A percentile compares a stretch with the other conserved stretches of the same genome.
phyloP scores from a whole-genome alignment of 768 basidiomycete genomes.

The Galerina marginata region DNA sequence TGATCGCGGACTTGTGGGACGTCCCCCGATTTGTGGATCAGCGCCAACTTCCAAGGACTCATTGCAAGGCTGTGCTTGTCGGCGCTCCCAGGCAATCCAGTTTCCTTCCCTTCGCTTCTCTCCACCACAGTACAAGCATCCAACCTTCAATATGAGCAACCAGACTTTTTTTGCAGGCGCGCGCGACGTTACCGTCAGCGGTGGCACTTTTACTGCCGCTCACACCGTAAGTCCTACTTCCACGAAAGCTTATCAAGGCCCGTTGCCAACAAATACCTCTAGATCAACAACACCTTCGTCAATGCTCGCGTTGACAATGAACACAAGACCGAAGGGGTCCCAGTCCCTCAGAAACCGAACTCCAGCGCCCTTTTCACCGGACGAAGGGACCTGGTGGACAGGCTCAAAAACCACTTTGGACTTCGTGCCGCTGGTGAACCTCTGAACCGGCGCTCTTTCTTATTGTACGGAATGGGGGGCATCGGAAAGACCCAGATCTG shows the following conservation, averaged over 20 bases:
- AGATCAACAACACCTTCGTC: not conserved
- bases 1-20: too few species aligned
- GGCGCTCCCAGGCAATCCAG: too few species aligned
- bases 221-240: not conserved
- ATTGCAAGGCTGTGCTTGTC: too few species aligned
- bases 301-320: not conserved
- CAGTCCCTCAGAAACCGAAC: not conserved
- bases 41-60: too few species aligned
- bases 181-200: not conserved
- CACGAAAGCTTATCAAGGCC: not conserved
- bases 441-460: conserved; percentile 5
- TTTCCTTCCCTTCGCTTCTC: not conserved
- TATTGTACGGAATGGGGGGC: conserved; percentile 26
- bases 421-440: not conserved
- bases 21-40: too few species aligned
- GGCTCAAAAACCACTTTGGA: conserved; percentile 15
- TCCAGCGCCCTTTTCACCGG: conserved; percentile 17
- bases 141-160: not conserved
- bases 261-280: not conserved
- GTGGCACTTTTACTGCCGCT: not conserved
- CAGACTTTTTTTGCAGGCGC: not conserved
- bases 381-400: conserved; percentile 12
- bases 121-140: not conserved
- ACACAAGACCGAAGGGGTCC: not conserved
- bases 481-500: conserved; percentile 28